Conservation (phyloP, 495 filamentous ascomycete species). For the Cercophora samala region DNA sequence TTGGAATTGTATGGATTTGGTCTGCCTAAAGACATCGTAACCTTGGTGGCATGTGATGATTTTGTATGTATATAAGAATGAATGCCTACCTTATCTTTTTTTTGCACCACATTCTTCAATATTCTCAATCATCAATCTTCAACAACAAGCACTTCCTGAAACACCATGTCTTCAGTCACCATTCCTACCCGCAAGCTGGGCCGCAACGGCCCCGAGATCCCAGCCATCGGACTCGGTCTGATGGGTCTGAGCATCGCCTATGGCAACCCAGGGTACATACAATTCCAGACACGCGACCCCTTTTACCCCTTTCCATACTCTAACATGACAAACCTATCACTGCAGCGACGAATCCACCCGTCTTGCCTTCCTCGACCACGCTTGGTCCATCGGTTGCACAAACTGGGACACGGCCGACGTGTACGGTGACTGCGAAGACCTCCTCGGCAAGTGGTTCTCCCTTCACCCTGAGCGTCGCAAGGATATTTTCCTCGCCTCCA, state of each 20-base stretch:
- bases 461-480: constrained; percentile 61
- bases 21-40: too few relatives aligned
- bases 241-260: constrained; percentile 19
- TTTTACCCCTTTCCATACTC: not conserved
- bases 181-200: constrained; percentile 13
- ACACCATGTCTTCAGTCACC: not conserved
- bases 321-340: constrained; percentile 9
- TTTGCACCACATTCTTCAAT: not conserved
- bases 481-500: constrained; percentile 63
- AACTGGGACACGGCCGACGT: constrained; percentile 81
- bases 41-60: too few relatives aligned
- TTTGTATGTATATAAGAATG: not conserved
- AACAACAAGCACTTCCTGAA: not conserved
- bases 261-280: constrained; percentile 13
- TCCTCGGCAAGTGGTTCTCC: constrained; percentile 62
- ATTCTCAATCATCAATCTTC: not conserved
- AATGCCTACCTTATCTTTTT: not conserved
- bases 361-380: constrained; percentile 18
- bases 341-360: constrained; percentile 30
- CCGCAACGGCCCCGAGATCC: constrained; percentile 16
- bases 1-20: too few relatives aligned
- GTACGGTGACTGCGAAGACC: constrained; percentile 67
- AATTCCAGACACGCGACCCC: not conserved
- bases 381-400: constrained; percentile 21
- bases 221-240: constrained; percentile 21